Evolutionary conservation across 257 asterid genomes (phyloP).

Genomic region (Penstemon eatonii): DNA sequence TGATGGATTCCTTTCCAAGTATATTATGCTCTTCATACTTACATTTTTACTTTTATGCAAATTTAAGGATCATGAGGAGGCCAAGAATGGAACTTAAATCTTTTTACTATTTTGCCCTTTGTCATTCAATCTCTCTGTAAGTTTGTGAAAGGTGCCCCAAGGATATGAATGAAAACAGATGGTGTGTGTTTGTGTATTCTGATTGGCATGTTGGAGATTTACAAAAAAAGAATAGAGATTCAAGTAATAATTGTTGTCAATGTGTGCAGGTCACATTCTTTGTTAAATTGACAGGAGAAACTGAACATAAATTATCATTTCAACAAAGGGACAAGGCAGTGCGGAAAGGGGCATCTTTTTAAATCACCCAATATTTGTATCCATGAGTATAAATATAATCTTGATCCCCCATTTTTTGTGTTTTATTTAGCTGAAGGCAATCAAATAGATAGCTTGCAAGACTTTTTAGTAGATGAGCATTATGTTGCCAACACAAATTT

Average conservation of each 20-base stretch:
- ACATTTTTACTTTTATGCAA: neutral
- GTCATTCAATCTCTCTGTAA: neutral
- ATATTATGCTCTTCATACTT: neutral
- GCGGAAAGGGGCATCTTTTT: conserved; percentile 3
- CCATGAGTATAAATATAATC: neutral
- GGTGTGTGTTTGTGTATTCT: neutral
- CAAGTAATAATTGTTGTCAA: neutral
- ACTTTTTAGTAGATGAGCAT: no score
- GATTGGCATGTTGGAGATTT: neutral
- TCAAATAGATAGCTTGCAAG: no score
- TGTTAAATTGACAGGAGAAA: conserved; percentile 53
- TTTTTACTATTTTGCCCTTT: neutral
- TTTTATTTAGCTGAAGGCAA: neutral
- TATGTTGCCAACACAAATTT: no score
- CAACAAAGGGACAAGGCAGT: conserved; percentile 55
- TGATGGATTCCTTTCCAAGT: neutral
- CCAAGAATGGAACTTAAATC: neutral
- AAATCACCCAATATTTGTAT: neutral
- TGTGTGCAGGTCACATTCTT: conserved; percentile 45
- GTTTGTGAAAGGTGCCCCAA: neutral
- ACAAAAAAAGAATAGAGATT: neutral
- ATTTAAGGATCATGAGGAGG: neutral
- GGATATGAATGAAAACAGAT: neutral
- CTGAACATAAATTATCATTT: conserved; percentile 39
- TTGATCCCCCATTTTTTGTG: neutral